Base-by-base conservation (phyloP, 1,284 basidiomycete species). In the Wallemia ichthyophaga region DNA sequence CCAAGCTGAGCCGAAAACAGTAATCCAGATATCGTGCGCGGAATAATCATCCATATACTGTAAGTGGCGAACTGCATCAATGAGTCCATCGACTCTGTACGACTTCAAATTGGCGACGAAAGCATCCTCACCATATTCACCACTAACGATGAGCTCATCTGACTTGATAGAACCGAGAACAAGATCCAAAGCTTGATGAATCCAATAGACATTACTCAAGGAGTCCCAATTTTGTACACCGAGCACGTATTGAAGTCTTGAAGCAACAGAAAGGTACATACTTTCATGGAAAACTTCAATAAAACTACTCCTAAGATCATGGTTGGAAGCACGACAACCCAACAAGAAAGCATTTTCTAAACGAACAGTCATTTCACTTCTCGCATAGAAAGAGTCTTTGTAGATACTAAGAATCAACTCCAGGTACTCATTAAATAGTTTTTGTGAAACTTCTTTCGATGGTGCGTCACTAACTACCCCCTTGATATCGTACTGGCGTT, bases 151-250 rank as follows among this genome's bases (percentile, higher is more conserved):
- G 60, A 62, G 60, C 21, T 76, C 69, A 58, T 86, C 81, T 13
- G 72, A 71, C 65, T 92, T 83, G n/a, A 81, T 75, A 15, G 83
- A 77, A 21, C 88, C 86, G 13, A 98, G 77, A 23, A 96, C 72
- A 25, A 98, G 78, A 66, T 94, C 85, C 25, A 96, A 73, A 28
- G 89, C 87, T 55, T 96, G 78, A 63, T 85, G 83, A 56, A 94
- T 83, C 94, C 94, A 99, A 68, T 95, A 91, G 61, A 85, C 80
- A 64, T 95, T 88, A 1, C 85, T 81, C 21, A 99, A 71, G 11
- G 82, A 79, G 64, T 98, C 94, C 94, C 95, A 99, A 68, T 77
- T 92, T 71, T 98, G 91, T 23, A 89, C 81, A 26, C 87, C 89
- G 58, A 94, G 75, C 62, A 98, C 79, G 70, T 94, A 96, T 58